These are phyloP conservation scores for Cornus suecica DNA, from an alignment of 148 eudicot species.

Conservation along the genomic window DNA sequence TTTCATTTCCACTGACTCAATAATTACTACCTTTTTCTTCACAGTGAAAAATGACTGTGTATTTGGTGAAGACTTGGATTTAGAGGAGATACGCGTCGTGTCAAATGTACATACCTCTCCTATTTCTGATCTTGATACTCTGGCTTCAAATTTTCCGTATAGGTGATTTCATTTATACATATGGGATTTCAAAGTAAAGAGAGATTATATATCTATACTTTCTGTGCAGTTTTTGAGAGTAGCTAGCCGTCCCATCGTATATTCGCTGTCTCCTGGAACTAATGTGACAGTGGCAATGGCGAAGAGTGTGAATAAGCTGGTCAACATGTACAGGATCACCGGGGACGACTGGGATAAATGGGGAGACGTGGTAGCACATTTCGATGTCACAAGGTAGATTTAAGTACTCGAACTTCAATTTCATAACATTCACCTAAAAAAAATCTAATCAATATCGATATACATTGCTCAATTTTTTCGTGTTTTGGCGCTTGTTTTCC, in stretches of 20 bases:
- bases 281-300: constrained; percentile 82
- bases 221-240: constrained; percentile 54
- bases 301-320: constrained; percentile 48
- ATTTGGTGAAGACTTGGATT: constrained; percentile 82
- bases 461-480: background rate
- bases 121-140: background rate
- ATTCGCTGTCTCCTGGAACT: constrained; percentile 92
- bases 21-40: constrained; percentile 13
- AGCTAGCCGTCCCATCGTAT: constrained; percentile 52
- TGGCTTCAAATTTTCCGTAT: constrained; percentile 11
- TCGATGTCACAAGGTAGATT: constrained; percentile 60
- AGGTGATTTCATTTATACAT: background rate
- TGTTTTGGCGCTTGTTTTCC: background rate
- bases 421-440: no score
- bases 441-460: no score
- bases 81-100: constrained; percentile 68
- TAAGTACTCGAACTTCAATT: background rate
- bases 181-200: background rate
- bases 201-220: background rate
- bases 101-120: constrained; percentile 58
- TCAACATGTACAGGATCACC: constrained; percentile 88
- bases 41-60: constrained; percentile 97
- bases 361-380: constrained; percentile 82
- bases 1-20: background rate
- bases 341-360: constrained; percentile 98